Evolutionary conservation across 2,329 filamentous ascomycete genomes (phyloP).

Genomic region (Teratosphaeria epicoccoides): DNA sequence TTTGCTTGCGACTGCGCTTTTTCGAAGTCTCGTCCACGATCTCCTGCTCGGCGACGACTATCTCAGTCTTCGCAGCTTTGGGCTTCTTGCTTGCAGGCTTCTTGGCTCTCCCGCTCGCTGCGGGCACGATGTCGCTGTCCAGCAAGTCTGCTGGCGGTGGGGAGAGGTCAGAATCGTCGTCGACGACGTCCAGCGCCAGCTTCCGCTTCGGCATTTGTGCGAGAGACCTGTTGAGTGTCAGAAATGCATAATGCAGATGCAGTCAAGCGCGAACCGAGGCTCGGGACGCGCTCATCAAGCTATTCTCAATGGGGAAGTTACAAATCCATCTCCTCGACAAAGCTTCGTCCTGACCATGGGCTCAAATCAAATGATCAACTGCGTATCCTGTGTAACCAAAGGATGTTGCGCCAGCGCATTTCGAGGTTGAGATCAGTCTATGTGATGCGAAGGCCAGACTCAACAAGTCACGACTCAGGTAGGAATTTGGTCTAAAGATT

Average conservation of each 20-base stretch:
- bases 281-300: neutral
- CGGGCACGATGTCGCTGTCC: neutral
- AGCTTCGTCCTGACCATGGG: neutral
- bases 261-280: neutral
- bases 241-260: neutral
- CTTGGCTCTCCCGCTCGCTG: neutral
- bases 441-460: too few species aligned
- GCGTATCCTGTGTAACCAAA: too few species aligned
- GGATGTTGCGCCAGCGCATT: too few species aligned
- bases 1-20: slow-evolving; percentile 4
- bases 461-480: too few species aligned
- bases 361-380: neutral
- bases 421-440: too few species aligned
- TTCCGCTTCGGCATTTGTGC: slow-evolving; percentile 19
- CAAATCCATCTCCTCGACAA: too few species aligned
- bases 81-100: slow-evolving; percentile 12
- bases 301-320: too few species aligned
- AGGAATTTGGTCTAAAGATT: neutral
- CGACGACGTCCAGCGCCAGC: slow-evolving; percentile 3
- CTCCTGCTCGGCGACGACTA: neutral
- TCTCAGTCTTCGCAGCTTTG: slow-evolving; percentile 6
- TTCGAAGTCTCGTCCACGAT: neutral
- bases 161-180: slow-evolving; percentile 12
- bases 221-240: neutral
- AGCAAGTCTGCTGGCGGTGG: slow-evolving; percentile 12